Evolutionary conservation across 306 rosid species (phyloP).

Genomic region (Corylus avellana): DNA sequence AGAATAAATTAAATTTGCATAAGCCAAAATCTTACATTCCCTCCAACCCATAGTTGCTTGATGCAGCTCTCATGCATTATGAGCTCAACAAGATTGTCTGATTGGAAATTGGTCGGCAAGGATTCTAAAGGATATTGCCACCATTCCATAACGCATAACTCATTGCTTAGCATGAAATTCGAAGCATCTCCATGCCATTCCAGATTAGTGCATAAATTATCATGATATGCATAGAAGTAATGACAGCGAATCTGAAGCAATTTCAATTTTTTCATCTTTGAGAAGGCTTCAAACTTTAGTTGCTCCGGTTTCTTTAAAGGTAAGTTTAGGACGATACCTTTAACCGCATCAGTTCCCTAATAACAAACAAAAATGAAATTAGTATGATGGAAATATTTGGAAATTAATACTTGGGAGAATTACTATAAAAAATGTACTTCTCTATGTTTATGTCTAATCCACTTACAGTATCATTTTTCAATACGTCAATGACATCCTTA

Average conservation of each 20-base stretch:
- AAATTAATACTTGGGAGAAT: no score
- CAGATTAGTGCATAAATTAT: no score
- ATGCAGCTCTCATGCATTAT: slow-evolving; percentile 17
- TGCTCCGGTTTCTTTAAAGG: not conserved
- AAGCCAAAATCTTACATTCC: not conserved
- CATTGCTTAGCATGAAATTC: slow-evolving; percentile 11
- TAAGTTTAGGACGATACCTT: slow-evolving; percentile 21
- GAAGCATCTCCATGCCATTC: no score
- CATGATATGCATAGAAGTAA: no score
- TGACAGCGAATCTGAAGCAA: no score
- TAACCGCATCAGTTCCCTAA: slow-evolving; percentile 29
- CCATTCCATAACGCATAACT: slow-evolving; percentile 25
- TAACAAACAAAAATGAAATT: not conserved
- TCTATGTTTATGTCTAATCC: no score
- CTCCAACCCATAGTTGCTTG: slow-evolving; percentile 4
- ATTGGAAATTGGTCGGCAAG: slow-evolving; percentile 15
- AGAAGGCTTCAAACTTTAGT: no score
- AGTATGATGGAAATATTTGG: no score
- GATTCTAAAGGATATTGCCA: slow-evolving; percentile 7
- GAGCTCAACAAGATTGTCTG: slow-evolving; percentile 22
- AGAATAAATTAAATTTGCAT: not conserved
- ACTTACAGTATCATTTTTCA: slow-evolving; percentile 12
- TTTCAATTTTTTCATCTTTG: no score
- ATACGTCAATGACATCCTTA: slow-evolving; percentile 11
- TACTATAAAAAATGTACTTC: no score